Conservation (phyloP, 768 basidiomycete genomes). For the Mycena crocata region DNA sequence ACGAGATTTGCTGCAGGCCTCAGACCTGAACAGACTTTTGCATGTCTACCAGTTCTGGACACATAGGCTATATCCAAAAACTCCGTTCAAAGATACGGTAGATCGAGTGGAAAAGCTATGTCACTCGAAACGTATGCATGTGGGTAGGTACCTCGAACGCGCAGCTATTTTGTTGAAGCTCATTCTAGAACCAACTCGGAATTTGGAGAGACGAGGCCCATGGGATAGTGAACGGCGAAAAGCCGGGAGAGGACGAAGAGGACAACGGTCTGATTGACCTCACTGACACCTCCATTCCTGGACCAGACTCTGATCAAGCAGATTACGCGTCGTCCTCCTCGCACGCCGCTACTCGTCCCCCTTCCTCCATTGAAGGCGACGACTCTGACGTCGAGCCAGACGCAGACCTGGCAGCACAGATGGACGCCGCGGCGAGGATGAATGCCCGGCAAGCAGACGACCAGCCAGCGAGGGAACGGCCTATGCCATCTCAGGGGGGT, state of each 20-base stretch:
- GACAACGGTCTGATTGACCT: slow-evolving; percentile 31
- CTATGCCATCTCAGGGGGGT: too few species aligned
- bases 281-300: slow-evolving; percentile 25
- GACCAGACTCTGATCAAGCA: slow-evolving; percentile 40
- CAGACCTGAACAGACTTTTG: slow-evolving; percentile 84
- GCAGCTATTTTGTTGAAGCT: slow-evolving; percentile 1
- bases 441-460: slow-evolving; percentile 13
- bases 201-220: slow-evolving; percentile 82
- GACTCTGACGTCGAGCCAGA: slow-evolving; percentile 41
- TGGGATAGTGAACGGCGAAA: slow-evolving; percentile 40
- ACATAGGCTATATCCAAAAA: slow-evolving; percentile 91
- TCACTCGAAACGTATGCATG: slow-evolving; percentile 87
- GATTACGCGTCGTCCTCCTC: slow-evolving; percentile 50
- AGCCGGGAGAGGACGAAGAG: slow-evolving; percentile 39
- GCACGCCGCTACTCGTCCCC: slow-evolving; percentile 49
- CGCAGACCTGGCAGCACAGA: background rate
- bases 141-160: slow-evolving; percentile 50
- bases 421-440: slow-evolving; percentile 17
- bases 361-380: slow-evolving; percentile 55
- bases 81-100: slow-evolving; percentile 88
- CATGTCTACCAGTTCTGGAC: slow-evolving; percentile 95
- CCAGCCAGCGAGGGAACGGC: background rate
- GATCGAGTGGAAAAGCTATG: slow-evolving; percentile 89
- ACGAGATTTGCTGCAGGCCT: slow-evolving; percentile 61
- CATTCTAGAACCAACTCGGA: slow-evolving; percentile 70